These are phyloP conservation scores for Alternaria gaisen DNA, from an alignment of 2,329 filamentous ascomycete species.

Conservation along the genomic window DNA sequence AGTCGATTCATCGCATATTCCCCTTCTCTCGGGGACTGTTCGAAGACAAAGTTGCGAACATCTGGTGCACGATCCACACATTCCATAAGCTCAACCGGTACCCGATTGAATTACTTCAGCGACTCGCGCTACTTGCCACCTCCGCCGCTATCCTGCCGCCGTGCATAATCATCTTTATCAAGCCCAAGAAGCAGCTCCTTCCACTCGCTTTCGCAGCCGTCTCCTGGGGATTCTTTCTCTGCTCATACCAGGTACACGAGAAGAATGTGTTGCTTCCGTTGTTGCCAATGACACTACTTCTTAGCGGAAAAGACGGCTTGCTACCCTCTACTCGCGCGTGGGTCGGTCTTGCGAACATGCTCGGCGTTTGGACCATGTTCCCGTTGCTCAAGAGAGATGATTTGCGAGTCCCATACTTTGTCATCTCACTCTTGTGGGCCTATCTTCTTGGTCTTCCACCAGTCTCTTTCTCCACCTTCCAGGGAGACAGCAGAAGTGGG, in stretches of 20 bases:
- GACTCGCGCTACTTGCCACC: slow-evolving; percentile 77
- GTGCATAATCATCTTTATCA: slow-evolving; percentile 79
- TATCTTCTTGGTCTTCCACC: slow-evolving; percentile 90
- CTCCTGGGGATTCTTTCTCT: slow-evolving; percentile 97
- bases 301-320: slow-evolving; percentile 81
- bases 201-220: slow-evolving; percentile 83
- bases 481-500: slow-evolving; percentile 54
- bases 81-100: slow-evolving; percentile 85
- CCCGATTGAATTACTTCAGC: slow-evolving; percentile 75
- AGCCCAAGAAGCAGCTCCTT: slow-evolving; percentile 78
- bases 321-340: slow-evolving; percentile 80
- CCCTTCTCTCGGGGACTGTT: slow-evolving; percentile 96
- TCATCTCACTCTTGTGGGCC: slow-evolving; percentile 87
- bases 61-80: slow-evolving; percentile 94
- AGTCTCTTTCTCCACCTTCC: slow-evolving; percentile 74
- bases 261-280: slow-evolving; percentile 94
- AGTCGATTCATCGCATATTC: slow-evolving; percentile 91
- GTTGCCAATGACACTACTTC: slow-evolving; percentile 88
- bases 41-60: slow-evolving; percentile 98
- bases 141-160: slow-evolving; percentile 79
- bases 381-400: slow-evolving; percentile 88
- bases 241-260: slow-evolving; percentile 97
- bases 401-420: slow-evolving; percentile 81
- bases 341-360: slow-evolving; percentile 94
- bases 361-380: slow-evolving; percentile 93